Percentiles rank a stretch among this genome's conserved stretches.
Evolutionary conservation across 2,329 filamentous ascomycete genomes (phyloP).

Genomic region (Hymenoscyphus scutula): DNA sequence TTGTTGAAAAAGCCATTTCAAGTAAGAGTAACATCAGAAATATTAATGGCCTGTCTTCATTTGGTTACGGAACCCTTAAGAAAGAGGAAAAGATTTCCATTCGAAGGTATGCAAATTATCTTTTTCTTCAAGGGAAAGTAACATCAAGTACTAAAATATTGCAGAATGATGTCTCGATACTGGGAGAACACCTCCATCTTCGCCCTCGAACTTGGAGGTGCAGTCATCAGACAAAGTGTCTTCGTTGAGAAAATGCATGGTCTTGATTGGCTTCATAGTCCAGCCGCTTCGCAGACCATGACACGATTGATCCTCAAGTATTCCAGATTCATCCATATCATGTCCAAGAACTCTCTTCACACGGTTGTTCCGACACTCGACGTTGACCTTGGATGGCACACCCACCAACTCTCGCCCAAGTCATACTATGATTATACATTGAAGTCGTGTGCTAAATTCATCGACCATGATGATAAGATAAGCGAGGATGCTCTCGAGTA

Average conservation of each 20-base stretch:
- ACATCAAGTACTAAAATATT: background rate
- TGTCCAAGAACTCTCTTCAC: constrained; percentile 45
- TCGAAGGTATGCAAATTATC: constrained; percentile 39
- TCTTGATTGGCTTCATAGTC: constrained; percentile 77
- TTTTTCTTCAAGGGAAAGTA: too few species aligned
- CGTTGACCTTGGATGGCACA: constrained; percentile 77
- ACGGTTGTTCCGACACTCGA: constrained; percentile 70
- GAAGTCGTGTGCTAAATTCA: constrained; percentile 51
- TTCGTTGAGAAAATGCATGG: constrained; percentile 73
- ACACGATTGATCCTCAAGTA: constrained; percentile 63
- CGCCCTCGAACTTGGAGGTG: constrained; percentile 62
- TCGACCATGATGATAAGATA: constrained; percentile 85
- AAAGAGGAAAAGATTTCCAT: constrained; percentile 44
- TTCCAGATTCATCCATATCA: constrained; percentile 59
- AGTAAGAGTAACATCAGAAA: constrained; percentile 40
- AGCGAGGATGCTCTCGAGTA: constrained; percentile 60
- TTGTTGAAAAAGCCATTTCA: constrained; percentile 48
- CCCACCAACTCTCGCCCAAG: constrained; percentile 65
- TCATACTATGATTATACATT: constrained; percentile 61
- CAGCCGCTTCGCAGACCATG: constrained; percentile 62
- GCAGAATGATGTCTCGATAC: constrained; percentile 65
- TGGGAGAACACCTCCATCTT: constrained; percentile 67
- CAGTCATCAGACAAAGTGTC: constrained; percentile 62
- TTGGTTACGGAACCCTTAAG: constrained; percentile 27
- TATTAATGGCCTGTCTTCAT: constrained; percentile 39